Evolutionary conservation across 495 filamentous ascomycete genomes (phyloP).

Genomic region (Trichoderma gamsii): DNA sequence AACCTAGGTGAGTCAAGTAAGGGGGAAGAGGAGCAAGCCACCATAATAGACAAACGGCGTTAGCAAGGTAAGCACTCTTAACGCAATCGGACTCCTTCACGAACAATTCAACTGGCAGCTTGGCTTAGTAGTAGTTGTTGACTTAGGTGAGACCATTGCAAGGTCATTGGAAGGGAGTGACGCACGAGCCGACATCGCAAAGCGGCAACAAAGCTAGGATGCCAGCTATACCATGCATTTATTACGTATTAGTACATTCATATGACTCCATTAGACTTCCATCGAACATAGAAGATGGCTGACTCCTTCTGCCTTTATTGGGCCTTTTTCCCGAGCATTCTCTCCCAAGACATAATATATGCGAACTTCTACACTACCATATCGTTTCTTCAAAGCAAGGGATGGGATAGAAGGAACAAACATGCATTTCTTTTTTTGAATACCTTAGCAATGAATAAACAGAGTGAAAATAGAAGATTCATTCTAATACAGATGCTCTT

Average conservation of each 20-base stretch:
- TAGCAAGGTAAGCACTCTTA: neutral
- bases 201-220: neutral
- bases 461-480: too few species aligned
- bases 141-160: slow-evolving; percentile 1
- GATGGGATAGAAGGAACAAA: too few species aligned
- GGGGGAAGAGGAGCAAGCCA: neutral
- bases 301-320: too few species aligned
- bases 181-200: neutral
- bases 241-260: neutral
- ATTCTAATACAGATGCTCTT: too few species aligned
- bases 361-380: too few species aligned
- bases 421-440: too few species aligned
- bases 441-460: too few species aligned
- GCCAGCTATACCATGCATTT: neutral
- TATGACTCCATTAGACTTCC: too few species aligned
- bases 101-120: neutral
- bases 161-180: neutral
- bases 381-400: too few species aligned
- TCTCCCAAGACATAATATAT: too few species aligned
- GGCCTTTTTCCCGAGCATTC: too few species aligned
- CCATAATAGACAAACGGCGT: neutral
- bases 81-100: neutral
- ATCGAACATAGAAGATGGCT: too few species aligned
- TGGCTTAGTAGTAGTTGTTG: neutral
- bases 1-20: neutral